Percentiles rank a stretch among this genome's conserved stretches.
These are phyloP conservation scores for Colletotrichum neosansevieriae DNA, from an alignment of 2,329 filamentous ascomycete genomes.

Conservation along the genomic window DNA sequence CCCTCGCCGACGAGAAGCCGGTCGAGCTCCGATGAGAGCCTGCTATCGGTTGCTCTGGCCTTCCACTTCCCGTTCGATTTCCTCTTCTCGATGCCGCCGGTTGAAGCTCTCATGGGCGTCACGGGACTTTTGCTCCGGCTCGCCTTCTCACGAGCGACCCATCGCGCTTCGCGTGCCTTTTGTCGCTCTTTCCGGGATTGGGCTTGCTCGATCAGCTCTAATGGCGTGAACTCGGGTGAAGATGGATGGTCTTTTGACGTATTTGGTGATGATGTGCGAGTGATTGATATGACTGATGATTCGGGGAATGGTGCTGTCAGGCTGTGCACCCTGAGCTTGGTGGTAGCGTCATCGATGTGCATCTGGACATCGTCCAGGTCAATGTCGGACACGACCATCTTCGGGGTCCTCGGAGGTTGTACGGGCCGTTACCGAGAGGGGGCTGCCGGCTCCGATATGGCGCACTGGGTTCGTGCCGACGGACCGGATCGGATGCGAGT, in stretches of 20 bases:
- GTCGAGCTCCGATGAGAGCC: constrained; percentile 21
- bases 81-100: constrained; percentile 16
- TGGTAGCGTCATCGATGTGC: neutral
- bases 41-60: constrained; percentile 9
- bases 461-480: neutral
- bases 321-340: neutral
- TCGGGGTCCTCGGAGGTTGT: neutral
- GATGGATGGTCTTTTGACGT: neutral
- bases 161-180: neutral
- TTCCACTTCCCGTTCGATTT: constrained; percentile 15
- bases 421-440: neutral
- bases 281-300: constrained; percentile 7
- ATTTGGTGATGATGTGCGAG: neutral
- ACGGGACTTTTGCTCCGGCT: neutral
- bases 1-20: constrained; percentile 23
- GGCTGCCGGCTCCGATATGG: neutral
- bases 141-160: neutral
- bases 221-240: neutral
- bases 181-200: neutral
- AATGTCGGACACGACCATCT: constrained; percentile 5
- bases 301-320: neutral
- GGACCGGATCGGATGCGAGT: neutral
- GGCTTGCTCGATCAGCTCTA: neutral
- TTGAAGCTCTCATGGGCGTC: neutral
- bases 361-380: constrained; percentile 7